Base-by-base conservation (phyloP, 2,329 filamentous ascomycete species). In the Acarospora socialis region DNA sequence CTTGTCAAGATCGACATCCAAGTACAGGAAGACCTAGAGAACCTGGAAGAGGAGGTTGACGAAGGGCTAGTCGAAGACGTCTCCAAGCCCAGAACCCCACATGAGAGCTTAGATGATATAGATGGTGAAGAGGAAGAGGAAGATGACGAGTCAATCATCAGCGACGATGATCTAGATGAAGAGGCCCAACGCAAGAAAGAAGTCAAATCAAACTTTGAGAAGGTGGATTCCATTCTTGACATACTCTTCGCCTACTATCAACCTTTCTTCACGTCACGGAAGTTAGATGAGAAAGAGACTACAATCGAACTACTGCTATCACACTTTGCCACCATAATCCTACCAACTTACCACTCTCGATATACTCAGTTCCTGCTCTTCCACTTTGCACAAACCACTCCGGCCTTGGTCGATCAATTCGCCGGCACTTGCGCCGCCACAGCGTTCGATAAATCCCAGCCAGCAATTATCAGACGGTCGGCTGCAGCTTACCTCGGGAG, bases 361-460 rank as follows among this genome's bases (percentile, higher is more conserved):
- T 87, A 95, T 53, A 84, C 84, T 0, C 90, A 98, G 48, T 98
- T 95, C 46, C 70, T 98, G 28, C 68, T 95, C 30, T 98, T 98
- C 57, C 87, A 94, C 56, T 94, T 92, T 51, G 81, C 81, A 10
- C 87, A 98, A 54, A 71, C 70, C 36, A 81, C 82, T 6, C 75
- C 80, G 18, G 67, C 70, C 26, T 71, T 93, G 28, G 77, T 82
- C 36, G 81, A 90, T 47, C 71, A 76, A 29, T 95, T 95, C 48
- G 77, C 81, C 25, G 78, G 78, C 20, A 77, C 76, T 15, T 79
- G 87, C 42, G 70, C 81, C 22, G 68, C 79, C 38, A 65, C 82
- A 15, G 72, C 80, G 23, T 76, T 81, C 44, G 75, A 82, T 51
- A 77, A 76, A 37, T 53, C 56, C 12, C 72, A 77, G 28, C 73